A percentile compares a stretch with the other conserved stretches of the same genome.
Evolutionary conservation across 2,329 filamentous ascomycete species (phyloP).

Genomic region (Nemania abortiva): DNA sequence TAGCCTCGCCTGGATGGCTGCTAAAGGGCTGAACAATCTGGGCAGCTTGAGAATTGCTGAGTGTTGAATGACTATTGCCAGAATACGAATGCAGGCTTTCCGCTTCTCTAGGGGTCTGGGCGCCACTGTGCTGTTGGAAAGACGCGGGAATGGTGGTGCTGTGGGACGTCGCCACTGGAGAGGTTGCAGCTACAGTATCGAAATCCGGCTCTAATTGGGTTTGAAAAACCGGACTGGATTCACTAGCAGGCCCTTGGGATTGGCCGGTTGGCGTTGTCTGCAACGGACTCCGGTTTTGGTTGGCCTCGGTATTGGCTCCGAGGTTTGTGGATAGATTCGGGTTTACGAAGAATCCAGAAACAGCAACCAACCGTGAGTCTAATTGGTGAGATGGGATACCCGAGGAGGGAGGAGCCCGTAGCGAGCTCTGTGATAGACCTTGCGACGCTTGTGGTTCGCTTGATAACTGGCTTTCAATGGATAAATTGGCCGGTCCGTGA

Average conservation of each 20-base stretch:
- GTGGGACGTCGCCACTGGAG: slow-evolving; percentile 18
- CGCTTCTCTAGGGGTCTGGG: slow-evolving; percentile 25
- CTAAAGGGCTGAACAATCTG: slow-evolving; percentile 46
- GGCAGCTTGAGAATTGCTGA: slow-evolving; percentile 46
- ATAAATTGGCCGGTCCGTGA: slow-evolving; percentile 15
- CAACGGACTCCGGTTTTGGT: slow-evolving; percentile 17
- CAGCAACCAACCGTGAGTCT: slow-evolving; percentile 35
- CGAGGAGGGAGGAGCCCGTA: slow-evolving; percentile 18
- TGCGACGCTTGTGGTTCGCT: slow-evolving; percentile 5
- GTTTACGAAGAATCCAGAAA: slow-evolving; percentile 26
- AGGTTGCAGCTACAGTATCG: slow-evolving; percentile 16
- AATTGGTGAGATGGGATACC: slow-evolving; percentile 50
- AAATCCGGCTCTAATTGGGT: slow-evolving; percentile 30
- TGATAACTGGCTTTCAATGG: slow-evolving; percentile 32
- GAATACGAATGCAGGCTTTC: slow-evolving; percentile 34
- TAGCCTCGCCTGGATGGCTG: slow-evolving; percentile 40
- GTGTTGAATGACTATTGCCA: slow-evolving; percentile 30
- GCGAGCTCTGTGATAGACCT: slow-evolving; percentile 18
- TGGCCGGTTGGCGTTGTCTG: slow-evolving; percentile 14
- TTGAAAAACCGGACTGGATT: slow-evolving; percentile 25
- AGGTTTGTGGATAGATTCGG: slow-evolving; percentile 30
- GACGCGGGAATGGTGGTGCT: slow-evolving; percentile 33
- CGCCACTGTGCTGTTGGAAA: slow-evolving; percentile 16
- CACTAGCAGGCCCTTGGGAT: slow-evolving; percentile 18
- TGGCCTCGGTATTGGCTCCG: slow-evolving; percentile 18